A percentile compares a stretch with the other conserved stretches of the same genome.
phyloP scores from a whole-genome alignment of 495 filamentous ascomycete genomes.

The Bacidia gigantensis region DNA sequence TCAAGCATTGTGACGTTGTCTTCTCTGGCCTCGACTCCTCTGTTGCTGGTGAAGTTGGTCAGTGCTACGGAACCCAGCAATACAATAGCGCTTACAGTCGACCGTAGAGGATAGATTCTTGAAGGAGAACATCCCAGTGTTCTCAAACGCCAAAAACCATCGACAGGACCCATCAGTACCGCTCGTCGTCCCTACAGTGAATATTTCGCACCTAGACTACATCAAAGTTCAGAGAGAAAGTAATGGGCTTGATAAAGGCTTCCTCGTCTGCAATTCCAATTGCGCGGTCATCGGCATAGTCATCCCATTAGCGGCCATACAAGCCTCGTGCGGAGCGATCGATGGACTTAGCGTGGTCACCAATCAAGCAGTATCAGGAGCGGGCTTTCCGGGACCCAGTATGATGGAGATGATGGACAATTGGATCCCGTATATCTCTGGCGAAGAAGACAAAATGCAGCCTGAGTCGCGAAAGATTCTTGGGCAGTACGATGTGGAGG shows the following conservation, averaged over 20 bases:
- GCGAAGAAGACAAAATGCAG: conserved; percentile 81
- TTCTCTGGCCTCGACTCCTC: conserved; percentile 80
- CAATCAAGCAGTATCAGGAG: conserved; percentile 77
- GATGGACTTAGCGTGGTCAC: conserved; percentile 68
- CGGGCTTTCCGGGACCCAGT: conserved; percentile 77
- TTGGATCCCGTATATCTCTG: conserved; percentile 73
- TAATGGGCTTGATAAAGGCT: conserved; percentile 56
- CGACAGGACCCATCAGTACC: conserved; percentile 71
- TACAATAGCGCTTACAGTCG: not conserved
- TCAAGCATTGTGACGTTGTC: conserved; percentile 73
- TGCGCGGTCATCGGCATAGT: conserved; percentile 82
- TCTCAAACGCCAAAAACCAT: conserved; percentile 86
- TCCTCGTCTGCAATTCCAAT: conserved; percentile 82
- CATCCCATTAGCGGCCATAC: conserved; percentile 74
- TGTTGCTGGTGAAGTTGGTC: conserved; percentile 67
- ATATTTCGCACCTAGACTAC: conserved; percentile 61
- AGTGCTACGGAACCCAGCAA: not conserved
- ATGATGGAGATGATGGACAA: conserved; percentile 65
- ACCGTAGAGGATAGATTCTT: conserved; percentile 61
- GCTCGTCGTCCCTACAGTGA: conserved; percentile 73
- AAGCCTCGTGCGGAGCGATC: conserved; percentile 60
- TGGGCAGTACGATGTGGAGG: conserved; percentile 48
- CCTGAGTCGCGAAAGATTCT: conserved; percentile 79
- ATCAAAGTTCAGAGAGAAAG: conserved; percentile 62
- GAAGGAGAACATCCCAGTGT: conserved; percentile 62